These are phyloP conservation scores for Saccharomycopsis javanensis DNA, from an alignment of 805 yeast species.

Conservation along the genomic window DNA sequence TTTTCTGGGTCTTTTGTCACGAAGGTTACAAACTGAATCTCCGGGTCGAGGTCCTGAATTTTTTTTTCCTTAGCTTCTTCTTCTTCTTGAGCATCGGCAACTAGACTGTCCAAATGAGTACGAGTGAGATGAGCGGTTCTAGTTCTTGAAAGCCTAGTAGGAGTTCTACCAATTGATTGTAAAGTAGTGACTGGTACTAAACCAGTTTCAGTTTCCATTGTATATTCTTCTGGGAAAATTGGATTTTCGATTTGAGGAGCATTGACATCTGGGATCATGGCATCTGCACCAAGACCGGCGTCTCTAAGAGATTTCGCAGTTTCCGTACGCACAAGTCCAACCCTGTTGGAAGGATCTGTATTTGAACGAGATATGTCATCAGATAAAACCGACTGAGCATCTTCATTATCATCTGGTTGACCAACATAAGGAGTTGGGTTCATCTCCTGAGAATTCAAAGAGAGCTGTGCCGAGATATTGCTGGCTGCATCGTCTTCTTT, in stretches of 20 bases:
- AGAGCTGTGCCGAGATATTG: neutral
- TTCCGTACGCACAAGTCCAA: constrained; percentile 51
- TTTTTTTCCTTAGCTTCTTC: constrained; percentile 21
- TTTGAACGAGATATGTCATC: constrained; percentile 21
- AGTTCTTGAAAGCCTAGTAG: constrained; percentile 28
- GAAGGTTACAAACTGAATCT: constrained; percentile 79
- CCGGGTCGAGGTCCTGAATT: constrained; percentile 26
- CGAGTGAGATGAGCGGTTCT: constrained; percentile 29
- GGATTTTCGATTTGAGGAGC: constrained; percentile 52
- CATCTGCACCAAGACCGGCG: constrained; percentile 46
- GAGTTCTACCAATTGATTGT: constrained; percentile 52
- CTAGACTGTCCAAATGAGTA: constrained; percentile 21
- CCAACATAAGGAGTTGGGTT: constrained; percentile 31
- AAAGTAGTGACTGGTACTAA: constrained; percentile 73
- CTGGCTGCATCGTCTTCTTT: neutral
- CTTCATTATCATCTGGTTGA: constrained; percentile 31
- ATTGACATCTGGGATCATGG: constrained; percentile 47
- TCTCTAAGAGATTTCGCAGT: constrained; percentile 60
- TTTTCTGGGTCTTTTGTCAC: constrained; percentile 72
- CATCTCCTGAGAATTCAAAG: neutral
- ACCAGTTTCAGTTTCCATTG: constrained; percentile 81
- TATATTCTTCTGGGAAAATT: constrained; percentile 88
- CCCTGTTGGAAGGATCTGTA: constrained; percentile 17
- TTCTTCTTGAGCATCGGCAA: constrained; percentile 20
- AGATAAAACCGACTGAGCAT: constrained; percentile 37